Base-by-base conservation (phyloP, 257 asterid genomes). In the Salvia hispanica region DNA sequence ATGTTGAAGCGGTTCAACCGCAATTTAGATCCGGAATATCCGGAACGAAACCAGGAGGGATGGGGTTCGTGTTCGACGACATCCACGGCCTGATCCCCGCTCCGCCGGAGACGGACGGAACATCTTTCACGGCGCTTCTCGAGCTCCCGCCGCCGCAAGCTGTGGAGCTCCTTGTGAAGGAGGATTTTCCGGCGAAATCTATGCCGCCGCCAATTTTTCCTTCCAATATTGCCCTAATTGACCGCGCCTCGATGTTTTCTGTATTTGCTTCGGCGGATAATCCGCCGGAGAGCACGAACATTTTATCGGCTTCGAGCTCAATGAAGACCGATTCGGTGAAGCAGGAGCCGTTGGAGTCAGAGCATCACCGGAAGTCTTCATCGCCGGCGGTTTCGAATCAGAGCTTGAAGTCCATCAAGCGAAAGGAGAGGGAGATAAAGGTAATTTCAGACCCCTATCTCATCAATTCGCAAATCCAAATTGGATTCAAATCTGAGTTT, bases 141-240 rank as follows among this genome's bases (percentile, higher is more conserved):
- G 96, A 76, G 47, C 96, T 94, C 45, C 93, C 97, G 39, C 83
- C 96, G 33, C 89, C 84, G 63, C 96, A 88, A 79, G 97, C 96
- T 12, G 85, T 88, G 68, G 96, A 94, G 80, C 96, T 94, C 59
- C 46, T 94, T 39, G 88, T 92, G 34, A 79, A 82, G 25, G 84
- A 74, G n/a, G 82, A 81, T 72, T 69, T 74, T 14, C 71, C 75
- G 72, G 69, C n/a, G 5, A 71, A 77, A 62, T 81, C 79, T 8
- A 68, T 70, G 67, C 85, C 89, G n/a, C 84, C 80, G 16, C 88
- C 90, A 3, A 78, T 84, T 52, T 88, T 88, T 40, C 92, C 92
- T 44, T 78, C 89, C 65, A 76, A 88, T 77, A 44, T 73, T 14
- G 84, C 81, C 66, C 83, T 91, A 25, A 53, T 84, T 40, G 88